These are phyloP conservation scores for Blastocystis sp. DNA, from an alignment of 352 stramenopile species.

Conservation along the genomic window DNA sequence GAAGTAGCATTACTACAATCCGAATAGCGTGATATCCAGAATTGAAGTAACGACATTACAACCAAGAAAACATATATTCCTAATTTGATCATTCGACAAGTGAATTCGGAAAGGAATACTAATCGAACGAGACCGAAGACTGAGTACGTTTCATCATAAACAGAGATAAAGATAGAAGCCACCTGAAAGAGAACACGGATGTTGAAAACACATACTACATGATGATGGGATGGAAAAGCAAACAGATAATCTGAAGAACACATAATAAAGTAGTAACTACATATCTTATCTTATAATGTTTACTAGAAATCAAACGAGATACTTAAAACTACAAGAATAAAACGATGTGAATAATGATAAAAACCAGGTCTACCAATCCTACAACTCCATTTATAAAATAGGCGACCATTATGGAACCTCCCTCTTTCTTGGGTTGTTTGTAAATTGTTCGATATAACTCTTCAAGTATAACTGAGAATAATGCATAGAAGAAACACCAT, in stretches of 20 bases:
- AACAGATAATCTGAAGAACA: neutral
- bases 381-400: neutral
- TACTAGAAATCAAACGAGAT: constrained; percentile 5
- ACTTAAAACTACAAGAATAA: neutral
- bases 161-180: neutral
- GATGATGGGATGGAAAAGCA: neutral
- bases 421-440: neutral
- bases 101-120: neutral
- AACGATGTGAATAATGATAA: neutral
- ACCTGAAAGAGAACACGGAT: neutral
- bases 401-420: neutral
- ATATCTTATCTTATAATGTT: neutral
- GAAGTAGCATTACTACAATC: neutral
- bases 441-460: neutral
- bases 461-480: neutral
- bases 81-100: neutral
- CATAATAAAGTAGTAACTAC: neutral
- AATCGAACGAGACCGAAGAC: neutral
- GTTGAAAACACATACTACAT: neutral
- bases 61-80: neutral
- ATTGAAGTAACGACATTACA: neutral
- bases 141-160: constrained; percentile 43
- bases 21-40: neutral
- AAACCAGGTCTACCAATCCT: neutral
- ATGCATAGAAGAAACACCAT: neutral